phyloP scores from a whole-genome alignment of 495 filamentous ascomycete species.

The Penicillium waksmanii region DNA sequence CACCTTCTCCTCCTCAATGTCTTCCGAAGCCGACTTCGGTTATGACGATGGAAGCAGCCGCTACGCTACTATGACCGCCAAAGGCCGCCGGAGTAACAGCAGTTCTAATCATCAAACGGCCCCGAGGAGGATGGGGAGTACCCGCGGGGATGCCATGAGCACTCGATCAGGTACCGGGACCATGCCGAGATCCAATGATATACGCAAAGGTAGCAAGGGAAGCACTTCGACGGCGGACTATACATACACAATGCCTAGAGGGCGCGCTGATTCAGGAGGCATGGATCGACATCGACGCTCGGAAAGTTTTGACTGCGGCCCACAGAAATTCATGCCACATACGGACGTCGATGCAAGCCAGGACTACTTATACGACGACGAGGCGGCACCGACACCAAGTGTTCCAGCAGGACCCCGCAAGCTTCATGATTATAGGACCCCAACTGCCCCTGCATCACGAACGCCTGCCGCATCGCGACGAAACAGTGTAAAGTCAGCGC shows the following conservation, averaged over 20 bases:
- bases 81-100: conserved; percentile 78
- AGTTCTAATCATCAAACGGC: conserved; percentile 71
- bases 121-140: conserved; percentile 67
- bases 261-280: conserved; percentile 59
- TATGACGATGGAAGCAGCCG: conserved; percentile 66
- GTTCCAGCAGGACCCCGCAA: conserved; percentile 78
- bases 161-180: conserved; percentile 31
- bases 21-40: conserved; percentile 74
- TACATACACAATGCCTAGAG: conserved; percentile 45
- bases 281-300: conserved; percentile 65
- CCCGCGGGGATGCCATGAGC: conserved; percentile 49
- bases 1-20: conserved; percentile 68
- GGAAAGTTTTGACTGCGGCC: conserved; percentile 76
- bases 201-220: conserved; percentile 70
- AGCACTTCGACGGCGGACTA: conserved; percentile 75
- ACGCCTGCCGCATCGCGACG: conserved; percentile 52
- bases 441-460: conserved; percentile 49
- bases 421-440: conserved; percentile 41
- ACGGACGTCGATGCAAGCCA: conserved; percentile 25
- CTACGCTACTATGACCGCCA: conserved; percentile 56
- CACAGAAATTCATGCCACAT: conserved; percentile 37
- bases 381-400: conserved; percentile 88
- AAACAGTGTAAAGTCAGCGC: conserved; percentile 67
- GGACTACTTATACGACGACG: conserved; percentile 56
- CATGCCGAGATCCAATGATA: conserved; percentile 30